Percentiles rank a stretch among this genome's conserved stretches.
phyloP scores from a whole-genome alignment of 164 flowering plant genomes.

The Pachysandra terminalis region DNA sequence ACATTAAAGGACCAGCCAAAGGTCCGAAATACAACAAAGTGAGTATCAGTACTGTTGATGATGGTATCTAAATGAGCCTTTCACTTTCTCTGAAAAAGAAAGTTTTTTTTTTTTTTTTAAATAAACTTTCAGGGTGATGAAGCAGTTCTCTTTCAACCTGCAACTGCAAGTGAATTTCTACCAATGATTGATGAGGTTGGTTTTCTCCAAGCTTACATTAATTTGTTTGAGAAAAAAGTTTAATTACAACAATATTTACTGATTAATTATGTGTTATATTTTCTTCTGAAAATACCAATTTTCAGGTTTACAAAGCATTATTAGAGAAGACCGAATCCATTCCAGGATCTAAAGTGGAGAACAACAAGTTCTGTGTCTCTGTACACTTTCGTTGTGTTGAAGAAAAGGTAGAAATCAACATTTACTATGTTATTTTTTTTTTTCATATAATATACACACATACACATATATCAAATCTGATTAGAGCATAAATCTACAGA shows the following conservation, averaged over 20 bases:
- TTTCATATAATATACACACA: background rate
- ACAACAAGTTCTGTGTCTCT: conserved; percentile 88
- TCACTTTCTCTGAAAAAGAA: background rate
- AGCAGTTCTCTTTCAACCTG: conserved; percentile 69
- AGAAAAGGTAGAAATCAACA: conserved; percentile 55
- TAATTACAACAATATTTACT: no score
- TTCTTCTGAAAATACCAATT: background rate
- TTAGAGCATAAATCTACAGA: conserved; percentile 28
- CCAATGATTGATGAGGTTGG: conserved; percentile 84
- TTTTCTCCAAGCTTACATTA: conserved; percentile 9
- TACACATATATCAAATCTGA: background rate
- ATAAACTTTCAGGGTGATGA: conserved; percentile 47
- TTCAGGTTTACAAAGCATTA: conserved; percentile 58
- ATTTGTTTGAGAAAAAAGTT: no score
- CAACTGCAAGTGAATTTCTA: conserved; percentile 63
- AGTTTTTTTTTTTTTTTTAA: background rate
- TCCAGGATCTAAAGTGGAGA: conserved; percentile 80
- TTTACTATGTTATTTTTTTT: background rate
- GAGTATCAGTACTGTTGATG: no score
- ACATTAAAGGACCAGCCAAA: conserved; percentile 72
- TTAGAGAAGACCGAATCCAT: conserved; percentile 68
- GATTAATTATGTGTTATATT: background rate
- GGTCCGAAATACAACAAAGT: conserved; percentile 37
- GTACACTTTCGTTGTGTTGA: conserved; percentile 93
- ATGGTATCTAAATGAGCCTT: no score